Conservation (phyloP, 139 green algal species). For the Micromonas commoda region DNA sequence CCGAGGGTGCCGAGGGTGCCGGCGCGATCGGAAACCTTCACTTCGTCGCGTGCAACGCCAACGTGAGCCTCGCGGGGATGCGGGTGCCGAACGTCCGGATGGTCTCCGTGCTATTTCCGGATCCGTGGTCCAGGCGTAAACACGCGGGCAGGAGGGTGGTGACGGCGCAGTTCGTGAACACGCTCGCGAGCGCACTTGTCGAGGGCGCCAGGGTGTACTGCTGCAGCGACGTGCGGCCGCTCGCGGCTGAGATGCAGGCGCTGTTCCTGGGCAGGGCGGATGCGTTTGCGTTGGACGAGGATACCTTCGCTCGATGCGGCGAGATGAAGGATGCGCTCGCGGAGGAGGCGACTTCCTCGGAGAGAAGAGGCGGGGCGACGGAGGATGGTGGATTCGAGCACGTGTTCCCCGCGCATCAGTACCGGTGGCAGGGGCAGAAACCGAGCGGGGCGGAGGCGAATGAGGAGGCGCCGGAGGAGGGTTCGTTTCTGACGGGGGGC, state of each 20-base stretch:
- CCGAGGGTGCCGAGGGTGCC: too few relatives aligned
- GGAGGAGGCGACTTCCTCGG: neutral
- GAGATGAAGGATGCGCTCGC: neutral
- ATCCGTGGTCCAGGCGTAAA: neutral
- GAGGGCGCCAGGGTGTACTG: neutral
- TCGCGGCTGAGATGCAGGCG: slow-evolving; percentile 9
- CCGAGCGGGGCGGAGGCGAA: neutral
- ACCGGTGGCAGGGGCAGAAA: neutral
- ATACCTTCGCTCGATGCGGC: neutral
- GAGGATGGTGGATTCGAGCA: neutral
- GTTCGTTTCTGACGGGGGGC: too few relatives aligned
- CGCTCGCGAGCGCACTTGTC: neutral
- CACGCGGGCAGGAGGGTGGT: neutral
- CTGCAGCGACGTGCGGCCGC: neutral
- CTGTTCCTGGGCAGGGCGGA: neutral
- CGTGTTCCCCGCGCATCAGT: slow-evolving; percentile 13
- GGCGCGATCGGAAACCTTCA: neutral
- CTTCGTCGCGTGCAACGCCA: slow-evolving; percentile 14
- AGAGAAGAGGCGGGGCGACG: neutral
- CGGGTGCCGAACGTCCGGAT: neutral
- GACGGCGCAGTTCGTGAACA: neutral
- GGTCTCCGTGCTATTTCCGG: slow-evolving; percentile 2
- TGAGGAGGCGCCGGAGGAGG: neutral
- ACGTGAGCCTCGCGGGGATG: neutral
- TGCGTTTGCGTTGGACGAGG: neutral